Base-by-base conservation (phyloP, 345 rosid species). In the Populus pruinosa region DNA sequence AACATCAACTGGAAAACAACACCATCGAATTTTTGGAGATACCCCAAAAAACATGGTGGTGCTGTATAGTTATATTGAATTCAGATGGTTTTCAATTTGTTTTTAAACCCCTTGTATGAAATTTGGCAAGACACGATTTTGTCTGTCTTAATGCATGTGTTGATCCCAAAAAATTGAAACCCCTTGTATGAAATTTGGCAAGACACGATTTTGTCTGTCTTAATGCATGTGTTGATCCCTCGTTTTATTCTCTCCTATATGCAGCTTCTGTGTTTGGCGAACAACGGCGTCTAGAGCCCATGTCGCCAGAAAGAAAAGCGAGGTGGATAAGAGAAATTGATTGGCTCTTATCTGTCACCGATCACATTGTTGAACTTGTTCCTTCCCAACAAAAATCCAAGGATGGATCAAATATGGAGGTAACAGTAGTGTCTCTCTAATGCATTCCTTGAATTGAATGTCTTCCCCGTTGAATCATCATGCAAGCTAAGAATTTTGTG, bases 211-310 rank as follows among this genome's bases (percentile, higher is more conserved):
- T 49, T 49, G 21, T 17, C 21, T 49, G 17, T 49, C n/a, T 20
- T 18, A 53, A 55, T 55, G 21, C 63, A 11, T 10, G 0, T 2
- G 13, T 1, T 21, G 63, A 4, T 56, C 10, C 44, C 36, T 8
- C 38, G 33, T 64, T 73, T 8, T 29, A 41, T 80, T 65, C 69
- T n/a, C 9, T 43, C 59, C 20, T 71, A 73, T 18, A 56, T 69
- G 85, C 70, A 84, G 89, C 89, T 67, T 84, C 89, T 18, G 89
- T 86, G 20, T 86, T 86, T 27, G 89, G 89, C 10, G 89, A 86
- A 71, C 83, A 79, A 79, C 62, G 50, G 36, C 80, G 78, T 25
- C 79, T 86, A 4, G 85, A 84, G 82, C 89, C 89, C 0, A 86
- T 86, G 87, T 55, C 84, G 16, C 65, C 79, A 29, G 85, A 86